These are phyloP conservation scores for Sporisorium graminicola DNA, from an alignment of 1,284 basidiomycete species.

Conservation along the genomic window DNA sequence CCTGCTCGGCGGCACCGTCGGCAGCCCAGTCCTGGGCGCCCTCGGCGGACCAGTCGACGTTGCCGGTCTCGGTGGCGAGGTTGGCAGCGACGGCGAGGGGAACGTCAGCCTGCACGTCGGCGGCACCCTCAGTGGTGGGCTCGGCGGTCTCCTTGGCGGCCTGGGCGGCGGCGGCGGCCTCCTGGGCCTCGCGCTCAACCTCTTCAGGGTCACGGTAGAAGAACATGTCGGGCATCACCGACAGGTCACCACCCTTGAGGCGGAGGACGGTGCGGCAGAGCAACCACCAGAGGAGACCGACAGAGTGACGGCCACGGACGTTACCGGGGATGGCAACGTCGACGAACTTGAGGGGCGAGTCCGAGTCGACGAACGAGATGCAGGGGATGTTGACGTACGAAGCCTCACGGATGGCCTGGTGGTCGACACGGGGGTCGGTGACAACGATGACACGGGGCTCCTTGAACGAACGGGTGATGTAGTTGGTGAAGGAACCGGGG, in stretches of 20 bases:
- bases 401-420: slow-evolving; percentile 99
- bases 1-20: slow-evolving; percentile 57
- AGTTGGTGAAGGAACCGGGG: slow-evolving; percentile 96
- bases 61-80: slow-evolving; percentile 66
- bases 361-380: slow-evolving; percentile 98
- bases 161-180: slow-evolving; percentile 75
- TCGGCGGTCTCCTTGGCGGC: slow-evolving; percentile 61
- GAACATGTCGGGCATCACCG: slow-evolving; percentile 99
- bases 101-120: slow-evolving; percentile 76
- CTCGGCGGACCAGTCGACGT: slow-evolving; percentile 84
- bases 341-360: slow-evolving; percentile 95
- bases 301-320: slow-evolving; percentile 97
- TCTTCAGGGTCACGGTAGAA: slow-evolving; percentile 99
- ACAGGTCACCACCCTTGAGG: slow-evolving; percentile 93
- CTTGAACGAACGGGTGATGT: slow-evolving; percentile 99
- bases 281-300: slow-evolving; percentile 99
- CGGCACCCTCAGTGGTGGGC: slow-evolving; percentile 72
- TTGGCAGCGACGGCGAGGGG: slow-evolving; percentile 55
- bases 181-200: slow-evolving; percentile 95
- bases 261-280: slow-evolving; percentile 97
- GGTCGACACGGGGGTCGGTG: slow-evolving; percentile 98
- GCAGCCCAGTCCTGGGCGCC: slow-evolving; percentile 69
- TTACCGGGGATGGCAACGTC: slow-evolving; percentile 99
- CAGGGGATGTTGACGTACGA: slow-evolving; percentile 99
- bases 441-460: slow-evolving; percentile 98